Conservation (phyloP, 2,329 filamentous ascomycete genomes). For the Claviceps humidiphila region DNA sequence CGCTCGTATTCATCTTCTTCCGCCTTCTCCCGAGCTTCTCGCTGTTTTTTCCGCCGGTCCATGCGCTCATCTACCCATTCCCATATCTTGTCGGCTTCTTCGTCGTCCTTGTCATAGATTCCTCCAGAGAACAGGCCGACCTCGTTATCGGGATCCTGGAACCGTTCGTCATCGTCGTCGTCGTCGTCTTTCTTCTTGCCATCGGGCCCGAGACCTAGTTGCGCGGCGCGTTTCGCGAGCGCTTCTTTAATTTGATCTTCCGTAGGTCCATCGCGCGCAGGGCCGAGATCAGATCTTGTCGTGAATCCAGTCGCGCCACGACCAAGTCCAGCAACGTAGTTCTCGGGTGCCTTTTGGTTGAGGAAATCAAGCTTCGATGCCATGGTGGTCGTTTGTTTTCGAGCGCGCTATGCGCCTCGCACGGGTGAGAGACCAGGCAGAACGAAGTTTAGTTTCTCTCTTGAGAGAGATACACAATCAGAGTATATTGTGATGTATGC, state of each 20-base stretch:
- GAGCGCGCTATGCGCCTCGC: slow-evolving; percentile 3
- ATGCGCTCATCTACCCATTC: slow-evolving; percentile 94
- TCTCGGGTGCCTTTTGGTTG: slow-evolving; percentile 71
- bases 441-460: not conserved
- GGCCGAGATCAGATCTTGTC: slow-evolving; percentile 89
- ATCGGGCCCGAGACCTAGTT: slow-evolving; percentile 57
- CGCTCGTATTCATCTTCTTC: slow-evolving; percentile 92
- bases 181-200: slow-evolving; percentile 63
- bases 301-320: slow-evolving; percentile 97
- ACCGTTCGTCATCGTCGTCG: slow-evolving; percentile 64
- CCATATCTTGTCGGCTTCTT: slow-evolving; percentile 94
- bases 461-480: too few relatives aligned
- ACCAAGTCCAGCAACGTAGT: slow-evolving; percentile 90
- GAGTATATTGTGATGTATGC: too few relatives aligned
- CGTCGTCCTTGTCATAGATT: slow-evolving; percentile 93
- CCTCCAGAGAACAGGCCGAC: slow-evolving; percentile 90
- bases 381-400: slow-evolving; percentile 8
- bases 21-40: slow-evolving; percentile 85
- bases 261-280: slow-evolving; percentile 85
- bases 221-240: slow-evolving; percentile 81
- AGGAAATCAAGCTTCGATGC: slow-evolving; percentile 66
- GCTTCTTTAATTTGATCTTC: slow-evolving; percentile 98
- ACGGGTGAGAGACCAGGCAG: not conserved
- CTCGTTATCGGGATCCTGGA: slow-evolving; percentile 94
- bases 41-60: slow-evolving; percentile 79